These are phyloP conservation scores for Erythrobasidium yunnanense DNA, from an alignment of 768 basidiomycete genomes.

Conservation along the genomic window DNA sequence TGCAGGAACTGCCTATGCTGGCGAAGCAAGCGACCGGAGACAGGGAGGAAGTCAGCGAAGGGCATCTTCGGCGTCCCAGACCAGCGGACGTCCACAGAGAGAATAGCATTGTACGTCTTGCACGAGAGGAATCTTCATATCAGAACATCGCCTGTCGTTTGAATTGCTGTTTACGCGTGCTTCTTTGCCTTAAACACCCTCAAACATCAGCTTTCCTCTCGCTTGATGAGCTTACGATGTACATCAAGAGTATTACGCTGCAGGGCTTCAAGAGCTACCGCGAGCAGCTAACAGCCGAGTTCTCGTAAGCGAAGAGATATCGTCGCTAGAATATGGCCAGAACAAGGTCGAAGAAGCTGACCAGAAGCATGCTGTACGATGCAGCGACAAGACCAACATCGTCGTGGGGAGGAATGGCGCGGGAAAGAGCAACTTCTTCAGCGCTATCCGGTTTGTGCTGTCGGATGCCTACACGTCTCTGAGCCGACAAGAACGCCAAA, in stretches of 20 bases:
- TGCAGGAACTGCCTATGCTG: too few relatives aligned
- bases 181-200: too few relatives aligned
- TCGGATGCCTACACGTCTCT: slow-evolving; percentile 96
- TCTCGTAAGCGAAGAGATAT: slow-evolving; percentile 51
- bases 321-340: slow-evolving; percentile 8
- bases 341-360: not conserved
- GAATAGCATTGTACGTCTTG: too few relatives aligned
- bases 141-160: too few relatives aligned
- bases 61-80: too few relatives aligned
- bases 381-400: slow-evolving; percentile 71
- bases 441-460: slow-evolving; percentile 91
- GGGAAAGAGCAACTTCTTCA: slow-evolving; percentile 98
- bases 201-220: too few relatives aligned
- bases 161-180: too few relatives aligned
- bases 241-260: slow-evolving; percentile 11
- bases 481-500: slow-evolving; percentile 80
- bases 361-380: not conserved
- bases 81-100: too few relatives aligned
- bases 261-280: slow-evolving; percentile 73
- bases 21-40: too few relatives aligned
- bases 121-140: too few relatives aligned
- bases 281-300: slow-evolving; percentile 58
- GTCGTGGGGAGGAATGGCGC: slow-evolving; percentile 95
- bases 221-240: too few relatives aligned
- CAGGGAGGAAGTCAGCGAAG: too few relatives aligned